phyloP scores from a whole-genome alignment of 371 early-diverging fungal genomes.

The Basidiobolus heterosporus region DNA sequence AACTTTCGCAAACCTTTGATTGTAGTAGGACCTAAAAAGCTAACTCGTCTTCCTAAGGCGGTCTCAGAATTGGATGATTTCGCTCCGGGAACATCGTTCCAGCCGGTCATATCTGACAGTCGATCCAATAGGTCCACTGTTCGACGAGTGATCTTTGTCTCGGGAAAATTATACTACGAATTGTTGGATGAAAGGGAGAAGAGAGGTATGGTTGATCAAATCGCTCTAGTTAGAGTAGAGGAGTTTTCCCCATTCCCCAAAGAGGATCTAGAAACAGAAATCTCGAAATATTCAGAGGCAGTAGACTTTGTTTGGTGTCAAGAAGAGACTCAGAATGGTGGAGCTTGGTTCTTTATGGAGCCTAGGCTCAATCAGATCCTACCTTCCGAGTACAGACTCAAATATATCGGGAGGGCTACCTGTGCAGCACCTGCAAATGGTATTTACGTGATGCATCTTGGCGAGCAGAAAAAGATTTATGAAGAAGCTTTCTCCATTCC shows the following conservation, averaged over 20 bases:
- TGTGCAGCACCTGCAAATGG: too few relatives aligned
- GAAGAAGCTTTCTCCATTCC: too few relatives aligned
- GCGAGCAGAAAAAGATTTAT: too few relatives aligned
- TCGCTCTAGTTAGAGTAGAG: constrained; percentile 79
- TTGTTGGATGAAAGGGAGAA: constrained; percentile 54
- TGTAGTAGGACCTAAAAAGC: constrained; percentile 67
- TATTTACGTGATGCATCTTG: too few relatives aligned
- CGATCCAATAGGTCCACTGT: not conserved
- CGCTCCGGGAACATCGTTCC: constrained; percentile 17
- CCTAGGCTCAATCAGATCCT: too few relatives aligned
- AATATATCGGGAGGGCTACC: too few relatives aligned
- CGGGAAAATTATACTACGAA: constrained; percentile 86
- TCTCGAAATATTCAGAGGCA: constrained; percentile 43
- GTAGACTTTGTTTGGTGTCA: constrained; percentile 76
- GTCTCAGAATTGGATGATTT: constrained; percentile 3
- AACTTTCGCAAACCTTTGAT: constrained; percentile 83
- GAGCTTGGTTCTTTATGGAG: constrained; percentile 38
- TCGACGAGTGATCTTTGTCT: not conserved
- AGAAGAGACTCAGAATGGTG: constrained; percentile 92
- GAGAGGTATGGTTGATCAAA: constrained; percentile 33
- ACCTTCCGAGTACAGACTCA: too few relatives aligned
- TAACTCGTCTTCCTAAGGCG: constrained; percentile 41
- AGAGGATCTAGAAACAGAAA: constrained; percentile 30
- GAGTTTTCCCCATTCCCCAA: constrained; percentile 89
- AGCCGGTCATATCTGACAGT: constrained; percentile 11